A percentile compares a stretch with the other conserved stretches of the same genome.
Conservation (phyloP, 345 rosid species). For the Salix dunnii region DNA sequence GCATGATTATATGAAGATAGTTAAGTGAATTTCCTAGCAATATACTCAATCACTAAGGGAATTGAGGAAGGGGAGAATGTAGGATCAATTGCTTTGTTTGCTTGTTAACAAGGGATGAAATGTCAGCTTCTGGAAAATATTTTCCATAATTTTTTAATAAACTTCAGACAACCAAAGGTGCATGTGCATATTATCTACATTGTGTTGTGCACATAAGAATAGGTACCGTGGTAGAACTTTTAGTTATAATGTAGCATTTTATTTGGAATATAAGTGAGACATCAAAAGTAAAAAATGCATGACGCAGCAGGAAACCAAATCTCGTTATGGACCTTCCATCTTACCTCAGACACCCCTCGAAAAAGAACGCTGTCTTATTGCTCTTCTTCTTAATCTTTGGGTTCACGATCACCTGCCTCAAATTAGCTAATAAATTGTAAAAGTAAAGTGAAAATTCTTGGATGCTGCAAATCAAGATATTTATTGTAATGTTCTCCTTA, state of each 20-base stretch:
- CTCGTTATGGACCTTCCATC: neutral
- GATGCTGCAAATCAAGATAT: conserved; percentile 1
- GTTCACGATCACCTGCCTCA: conserved; percentile 80
- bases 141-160: neutral
- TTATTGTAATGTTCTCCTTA: neutral
- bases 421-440: conserved; percentile 26
- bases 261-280: neutral
- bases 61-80: neutral
- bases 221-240: neutral
- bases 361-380: conserved; percentile 63
- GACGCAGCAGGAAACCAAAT: neutral
- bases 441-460: conserved; percentile 13
- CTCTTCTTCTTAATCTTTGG: conserved; percentile 63
- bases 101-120: neutral
- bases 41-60: neutral
- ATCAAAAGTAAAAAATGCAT: neutral
- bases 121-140: neutral
- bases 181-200: neutral
- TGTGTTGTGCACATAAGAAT: neutral
- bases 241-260: neutral
- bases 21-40: neutral
- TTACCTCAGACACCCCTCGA: conserved; percentile 84
- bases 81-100: neutral
- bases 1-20: neutral
- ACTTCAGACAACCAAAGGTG: neutral